Base-by-base conservation (phyloP, 2,329 filamentous ascomycete species). In the Anisogramma anomala region DNA sequence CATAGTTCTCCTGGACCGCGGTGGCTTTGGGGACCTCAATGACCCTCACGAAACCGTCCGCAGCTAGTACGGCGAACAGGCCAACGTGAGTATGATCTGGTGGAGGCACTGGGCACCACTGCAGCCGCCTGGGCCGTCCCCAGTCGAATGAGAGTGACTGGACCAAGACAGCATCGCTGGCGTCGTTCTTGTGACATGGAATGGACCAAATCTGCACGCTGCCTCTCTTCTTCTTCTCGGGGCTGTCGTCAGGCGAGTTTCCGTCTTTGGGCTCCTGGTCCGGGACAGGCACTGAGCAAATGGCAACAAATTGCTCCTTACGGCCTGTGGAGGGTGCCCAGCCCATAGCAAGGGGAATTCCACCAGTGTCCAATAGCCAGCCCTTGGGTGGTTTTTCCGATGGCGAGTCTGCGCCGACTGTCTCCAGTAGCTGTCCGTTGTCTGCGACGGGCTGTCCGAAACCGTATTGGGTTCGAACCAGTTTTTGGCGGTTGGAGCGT, bases 281-380 rank as follows among this genome's bases (percentile, higher is more conserved):
- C 0, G 60, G 55, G 42, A 68, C 65, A 1, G 73, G 72, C 6
- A 68, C 58, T 3, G 72, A 60, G 1, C 69, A 66, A 22, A 77
- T 51, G 2, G 71, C 72, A 7, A 77, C 63, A 19, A 72, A 53
- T 50, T 75, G 72, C 3, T 61, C 54, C 6, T 56, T 50, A 14
- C 58, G 52, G 8, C 55, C 55, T 3, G 53, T 50, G 2, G 56
- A 49, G 2, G 68, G 66, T 1, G 66, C 68, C 74, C 74, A 78
- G 34, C 64, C 66, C 55, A 77, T 66, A 19, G 65, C 60, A 4
- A 70, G 55, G 4, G 72, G 65, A 11, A 74, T 62, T 36, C 73
- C 72, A 9, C 70, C 72, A 0, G 66, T 61, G 43, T 78, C 68
- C 11, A 78, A 51, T 48, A 75, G 58, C 69, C 70, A 76, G 3